Conservation (phyloP, 2,329 filamentous ascomycete species). For the Talaromyces funiculosus region DNA sequence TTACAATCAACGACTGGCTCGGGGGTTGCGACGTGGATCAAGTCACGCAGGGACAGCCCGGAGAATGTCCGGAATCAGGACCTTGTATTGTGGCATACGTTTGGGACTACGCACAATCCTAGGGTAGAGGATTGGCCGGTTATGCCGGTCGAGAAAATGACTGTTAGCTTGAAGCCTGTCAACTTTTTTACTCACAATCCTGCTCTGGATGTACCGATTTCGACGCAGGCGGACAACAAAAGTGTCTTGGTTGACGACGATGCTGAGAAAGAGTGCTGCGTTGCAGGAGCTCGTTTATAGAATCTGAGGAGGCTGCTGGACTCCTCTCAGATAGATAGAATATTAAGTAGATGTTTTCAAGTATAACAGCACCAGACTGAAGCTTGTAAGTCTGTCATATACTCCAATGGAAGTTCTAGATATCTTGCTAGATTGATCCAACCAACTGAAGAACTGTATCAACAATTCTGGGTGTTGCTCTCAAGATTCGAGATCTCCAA, state of each 20-base stretch:
- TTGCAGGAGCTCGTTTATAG: background rate
- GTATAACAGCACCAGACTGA: too few species aligned
- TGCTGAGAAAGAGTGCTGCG: background rate
- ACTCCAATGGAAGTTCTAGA: background rate
- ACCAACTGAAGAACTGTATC: background rate
- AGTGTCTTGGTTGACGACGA: background rate
- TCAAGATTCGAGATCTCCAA: background rate
- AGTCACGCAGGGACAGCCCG: conserved; percentile 32
- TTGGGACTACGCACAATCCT: conserved; percentile 26
- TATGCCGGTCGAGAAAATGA: conserved; percentile 11
- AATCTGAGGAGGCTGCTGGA: background rate
- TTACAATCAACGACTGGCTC: conserved; percentile 35
- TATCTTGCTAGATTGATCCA: background rate
- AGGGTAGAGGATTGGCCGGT: conserved; percentile 17
- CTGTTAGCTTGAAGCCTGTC: conserved; percentile 3
- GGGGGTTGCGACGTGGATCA: conserved; percentile 37
- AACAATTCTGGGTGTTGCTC: background rate
- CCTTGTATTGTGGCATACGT: conserved; percentile 28
- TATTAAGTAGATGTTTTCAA: background rate
- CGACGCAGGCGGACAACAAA: background rate
- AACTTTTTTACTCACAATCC: conserved; percentile 18
- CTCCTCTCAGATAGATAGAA: background rate
- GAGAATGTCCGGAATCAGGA: conserved; percentile 29
- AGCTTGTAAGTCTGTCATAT: background rate
- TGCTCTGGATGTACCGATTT: conserved; percentile 40